A percentile compares a stretch with the other conserved stretches of the same genome.
Evolutionary conservation across 495 filamentous ascomycete species (phyloP).

Genomic region (Trypethelium eluteriae): DNA sequence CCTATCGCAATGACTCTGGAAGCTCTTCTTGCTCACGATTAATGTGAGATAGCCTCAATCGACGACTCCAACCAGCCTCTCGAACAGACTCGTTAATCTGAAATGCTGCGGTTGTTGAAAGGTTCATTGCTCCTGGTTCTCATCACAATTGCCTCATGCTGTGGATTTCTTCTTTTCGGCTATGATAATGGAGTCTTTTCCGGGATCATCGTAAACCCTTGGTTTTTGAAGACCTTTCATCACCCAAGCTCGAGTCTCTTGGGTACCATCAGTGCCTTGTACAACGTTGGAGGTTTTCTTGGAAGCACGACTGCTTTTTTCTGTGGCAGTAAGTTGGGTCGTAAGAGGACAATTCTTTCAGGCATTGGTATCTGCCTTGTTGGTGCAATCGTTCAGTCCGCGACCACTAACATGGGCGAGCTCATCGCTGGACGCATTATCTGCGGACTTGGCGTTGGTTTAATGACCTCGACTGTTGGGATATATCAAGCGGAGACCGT

Average conservation of each 20-base stretch:
- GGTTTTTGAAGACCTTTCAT: slow-evolving; percentile 23
- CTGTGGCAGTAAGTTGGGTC: slow-evolving; percentile 51
- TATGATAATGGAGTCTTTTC: slow-evolving; percentile 30
- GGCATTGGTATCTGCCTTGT: slow-evolving; percentile 25
- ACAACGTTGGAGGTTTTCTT: slow-evolving; percentile 58
- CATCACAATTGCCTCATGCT: neutral
- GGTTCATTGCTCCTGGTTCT: neutral
- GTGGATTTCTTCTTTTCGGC: slow-evolving; percentile 19
- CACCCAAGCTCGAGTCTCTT: slow-evolving; percentile 35
- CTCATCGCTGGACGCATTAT: slow-evolving; percentile 31
- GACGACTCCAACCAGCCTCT: neutral
- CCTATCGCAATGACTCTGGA: no score
- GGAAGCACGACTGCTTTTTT: slow-evolving; percentile 53
- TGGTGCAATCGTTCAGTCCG: slow-evolving; percentile 30
- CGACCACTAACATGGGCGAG: slow-evolving; percentile 26
- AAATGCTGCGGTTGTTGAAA: neutral
- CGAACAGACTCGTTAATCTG: neutral
- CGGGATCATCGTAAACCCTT: slow-evolving; percentile 20
- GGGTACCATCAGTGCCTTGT: slow-evolving; percentile 56
- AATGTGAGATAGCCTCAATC: no score
- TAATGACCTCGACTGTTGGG: slow-evolving; percentile 31
- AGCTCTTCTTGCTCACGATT: no score
- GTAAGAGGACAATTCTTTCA: slow-evolving; percentile 48
- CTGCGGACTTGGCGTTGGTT: slow-evolving; percentile 29
- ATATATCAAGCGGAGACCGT: slow-evolving; percentile 31